A percentile compares a stretch with the other conserved stretches of the same genome.
phyloP scores from a whole-genome alignment of 2,329 filamentous ascomycete genomes.

The Cytospora piceicola region DNA sequence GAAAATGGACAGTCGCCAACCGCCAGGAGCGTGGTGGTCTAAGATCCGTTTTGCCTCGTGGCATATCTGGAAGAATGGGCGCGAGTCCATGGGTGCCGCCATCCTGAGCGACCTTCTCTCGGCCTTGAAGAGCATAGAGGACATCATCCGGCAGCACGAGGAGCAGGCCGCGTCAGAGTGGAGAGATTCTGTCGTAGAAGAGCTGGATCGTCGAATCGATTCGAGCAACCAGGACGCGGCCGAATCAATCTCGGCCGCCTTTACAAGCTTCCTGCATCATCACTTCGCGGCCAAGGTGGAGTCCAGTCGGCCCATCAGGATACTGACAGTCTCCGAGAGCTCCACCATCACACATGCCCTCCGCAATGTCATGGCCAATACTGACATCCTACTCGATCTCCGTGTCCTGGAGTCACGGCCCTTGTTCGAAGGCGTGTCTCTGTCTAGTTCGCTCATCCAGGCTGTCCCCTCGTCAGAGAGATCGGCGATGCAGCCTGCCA shows the following conservation, averaged over 20 bases:
- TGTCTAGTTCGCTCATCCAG: conserved; percentile 51
- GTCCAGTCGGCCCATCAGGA: conserved; percentile 42
- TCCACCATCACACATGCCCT: conserved; percentile 62
- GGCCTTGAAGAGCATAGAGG: conserved; percentile 47
- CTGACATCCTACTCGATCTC: conserved; percentile 52
- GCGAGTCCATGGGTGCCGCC: conserved; percentile 68
- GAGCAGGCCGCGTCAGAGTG: conserved; percentile 26
- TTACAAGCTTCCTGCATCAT: conserved; percentile 42
- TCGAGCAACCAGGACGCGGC: conserved; percentile 34
- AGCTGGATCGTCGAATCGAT: conserved; percentile 32
- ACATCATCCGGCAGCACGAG: conserved; percentile 36
- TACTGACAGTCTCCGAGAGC: conserved; percentile 66
- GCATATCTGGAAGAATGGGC: conserved; percentile 67
- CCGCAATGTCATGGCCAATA: conserved; percentile 43
- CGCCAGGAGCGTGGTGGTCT: conserved; percentile 55
- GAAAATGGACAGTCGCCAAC: conserved; percentile 37
- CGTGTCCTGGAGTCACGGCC: conserved; percentile 69
- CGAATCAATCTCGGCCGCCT: conserved; percentile 36
- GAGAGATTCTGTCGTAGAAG: conserved; percentile 28
- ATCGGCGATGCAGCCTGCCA: conserved; percentile 29
- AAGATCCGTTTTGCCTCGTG: conserved; percentile 60
- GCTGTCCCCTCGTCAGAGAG: conserved; percentile 34
- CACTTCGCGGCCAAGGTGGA: conserved; percentile 38
- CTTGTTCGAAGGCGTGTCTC: conserved; percentile 64
- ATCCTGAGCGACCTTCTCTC: conserved; percentile 56